Conservation (phyloP, 73 alveolate genomes). For the Blepharisma stoltei region DNA sequence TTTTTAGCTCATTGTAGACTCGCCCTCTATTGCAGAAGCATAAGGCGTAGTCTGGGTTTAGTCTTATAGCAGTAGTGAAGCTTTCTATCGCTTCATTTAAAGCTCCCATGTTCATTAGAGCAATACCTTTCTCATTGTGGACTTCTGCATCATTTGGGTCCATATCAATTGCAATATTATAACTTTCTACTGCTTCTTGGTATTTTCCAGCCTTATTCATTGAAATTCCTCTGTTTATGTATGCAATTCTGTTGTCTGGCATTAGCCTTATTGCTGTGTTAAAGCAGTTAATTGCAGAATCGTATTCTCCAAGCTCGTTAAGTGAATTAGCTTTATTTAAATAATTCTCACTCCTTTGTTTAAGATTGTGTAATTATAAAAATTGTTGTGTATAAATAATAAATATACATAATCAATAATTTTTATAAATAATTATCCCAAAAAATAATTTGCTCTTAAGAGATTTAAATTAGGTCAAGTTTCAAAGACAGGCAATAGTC, state of each 20-base stretch:
- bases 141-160: background rate
- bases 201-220: background rate
- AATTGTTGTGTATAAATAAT: too few species aligned
- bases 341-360: too few species aligned
- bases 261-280: background rate
- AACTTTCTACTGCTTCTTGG: background rate
- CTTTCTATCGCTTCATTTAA: background rate
- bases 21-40: background rate
- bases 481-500: too few species aligned
- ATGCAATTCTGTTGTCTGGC: background rate
- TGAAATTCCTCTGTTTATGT: background rate
- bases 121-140: background rate
- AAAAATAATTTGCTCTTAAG: too few species aligned
- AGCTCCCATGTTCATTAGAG: background rate
- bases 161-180: background rate
- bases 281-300: background rate
- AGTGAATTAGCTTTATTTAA: background rate
- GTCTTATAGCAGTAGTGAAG: background rate
- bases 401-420: too few species aligned
- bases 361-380: too few species aligned
- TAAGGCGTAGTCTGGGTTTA: background rate
- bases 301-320: background rate
- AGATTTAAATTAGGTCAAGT: too few species aligned
- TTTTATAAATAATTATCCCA: too few species aligned
- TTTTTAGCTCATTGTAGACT: background rate